These are phyloP conservation scores for Kappamyces sp. DNA, from an alignment of 192 early-diverging fungal species.

Conservation along the genomic window DNA sequence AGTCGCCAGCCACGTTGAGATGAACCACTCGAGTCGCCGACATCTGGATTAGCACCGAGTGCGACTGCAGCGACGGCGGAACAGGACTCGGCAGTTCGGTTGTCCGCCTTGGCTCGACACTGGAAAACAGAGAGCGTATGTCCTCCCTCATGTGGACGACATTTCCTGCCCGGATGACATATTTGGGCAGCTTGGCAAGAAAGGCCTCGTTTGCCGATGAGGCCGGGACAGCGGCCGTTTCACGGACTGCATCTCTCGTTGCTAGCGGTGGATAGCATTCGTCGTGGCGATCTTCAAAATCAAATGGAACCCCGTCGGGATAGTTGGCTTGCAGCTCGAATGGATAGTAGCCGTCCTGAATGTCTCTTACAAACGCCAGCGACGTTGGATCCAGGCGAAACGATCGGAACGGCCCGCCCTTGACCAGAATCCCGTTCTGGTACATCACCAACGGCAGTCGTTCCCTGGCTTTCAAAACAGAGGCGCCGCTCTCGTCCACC, in stretches of 20 bases:
- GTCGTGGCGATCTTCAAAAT: not conserved
- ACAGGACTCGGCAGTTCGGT: too few relatives aligned
- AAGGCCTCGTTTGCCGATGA: conserved; percentile 7
- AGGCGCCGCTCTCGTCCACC: too few relatives aligned
- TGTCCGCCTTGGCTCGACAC: too few relatives aligned
- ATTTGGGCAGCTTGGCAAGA: conserved; percentile 18
- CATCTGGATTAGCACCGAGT: too few relatives aligned
- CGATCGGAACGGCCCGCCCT: conserved; percentile 18
- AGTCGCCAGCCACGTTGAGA: too few relatives aligned
- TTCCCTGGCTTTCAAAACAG: not conserved
- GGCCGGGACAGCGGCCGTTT: not conserved
- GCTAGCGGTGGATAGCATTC: not conserved
- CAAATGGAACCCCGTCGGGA: conserved; percentile 29
- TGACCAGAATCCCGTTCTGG: conserved; percentile 30
- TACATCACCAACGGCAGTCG: conserved; percentile 12
- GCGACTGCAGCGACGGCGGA: too few relatives aligned
- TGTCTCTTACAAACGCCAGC: conserved; percentile 27
- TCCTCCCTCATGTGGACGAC: conserved; percentile 19
- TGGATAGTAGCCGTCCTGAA: conserved; percentile 39
- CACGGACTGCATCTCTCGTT: not conserved
- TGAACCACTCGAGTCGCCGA: too few relatives aligned
- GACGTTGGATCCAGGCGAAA: conserved; percentile 20
- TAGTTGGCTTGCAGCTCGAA: conserved; percentile 29
- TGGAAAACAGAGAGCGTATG: not conserved
- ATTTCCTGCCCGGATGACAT: conserved; percentile 16